Evolutionary conservation across 495 filamentous ascomycete genomes (phyloP), one percentile per base, ranked within the genome.

Genomic region (Choiromyces venosus): DNA sequence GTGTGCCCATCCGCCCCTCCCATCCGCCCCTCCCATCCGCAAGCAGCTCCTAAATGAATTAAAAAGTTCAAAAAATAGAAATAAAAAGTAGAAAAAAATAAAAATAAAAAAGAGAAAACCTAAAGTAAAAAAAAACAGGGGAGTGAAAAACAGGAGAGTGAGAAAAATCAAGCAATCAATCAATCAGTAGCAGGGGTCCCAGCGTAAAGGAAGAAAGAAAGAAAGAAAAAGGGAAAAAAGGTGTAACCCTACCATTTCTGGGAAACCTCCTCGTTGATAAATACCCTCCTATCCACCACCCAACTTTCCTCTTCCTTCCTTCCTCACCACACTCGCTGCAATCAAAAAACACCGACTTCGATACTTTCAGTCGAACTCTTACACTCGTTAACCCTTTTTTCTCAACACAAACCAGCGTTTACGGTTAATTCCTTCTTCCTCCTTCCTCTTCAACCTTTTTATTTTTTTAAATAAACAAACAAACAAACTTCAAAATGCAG

Each of bases 401-500:
- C 67, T 75, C 75, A 68, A 16, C n/a, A n/a, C n/a, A n/a, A 21
- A 52, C 21, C 44, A 52, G 8, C 21, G 21, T 52, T 52, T 25
- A n/a, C 44, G 44, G 44, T 52, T 52, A 52, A 52, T 52, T 52
- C 21, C 9, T 52, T 52, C 21, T 4, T 42, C 40, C 40, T 77
- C 73, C 69, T 68, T 77, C 66, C 25, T 70, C 40, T 52, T 33
- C 37, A 56, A 37, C 19, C 64, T 29, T 66, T 40, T 25, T 37
- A 73, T 4, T 36, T 33, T 66, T 44, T 33, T 37, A 37, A 69
- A 29, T 46, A 38, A n/a, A 25, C 25, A 33, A 66, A 46, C 39
- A 75, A 79, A 76, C 65, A 68, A 37, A 35, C 64, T 40, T 81
- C 79, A 81, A 76, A 76, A 81, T 81, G 79, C 79, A 81, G 76